Conservation (phyloP, 2,329 filamentous ascomycete genomes). For the Ceratocystis diversiconidia region DNA sequence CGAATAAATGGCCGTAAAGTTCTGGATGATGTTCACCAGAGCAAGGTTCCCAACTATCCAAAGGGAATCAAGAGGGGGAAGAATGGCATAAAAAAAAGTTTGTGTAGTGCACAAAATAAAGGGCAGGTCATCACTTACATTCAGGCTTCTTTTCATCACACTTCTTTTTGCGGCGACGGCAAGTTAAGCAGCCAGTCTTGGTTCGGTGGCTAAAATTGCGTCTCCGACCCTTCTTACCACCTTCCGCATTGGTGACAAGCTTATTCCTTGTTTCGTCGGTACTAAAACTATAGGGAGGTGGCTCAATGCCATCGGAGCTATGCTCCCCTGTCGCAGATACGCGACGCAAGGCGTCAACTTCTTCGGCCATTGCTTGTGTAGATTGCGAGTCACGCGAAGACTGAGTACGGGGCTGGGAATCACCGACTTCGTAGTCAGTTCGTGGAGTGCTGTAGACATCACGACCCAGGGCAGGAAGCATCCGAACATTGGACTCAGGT, state of each 20-base stretch:
- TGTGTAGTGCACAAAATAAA: not conserved
- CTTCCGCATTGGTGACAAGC: constrained; percentile 32
- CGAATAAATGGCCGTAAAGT: not conserved
- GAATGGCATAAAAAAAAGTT: not conserved
- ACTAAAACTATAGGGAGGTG: constrained; percentile 29
- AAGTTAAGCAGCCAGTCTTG: constrained; percentile 91
- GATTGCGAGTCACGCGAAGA: constrained; percentile 35
- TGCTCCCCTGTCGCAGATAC: constrained; percentile 38
- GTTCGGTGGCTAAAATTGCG: constrained; percentile 86
- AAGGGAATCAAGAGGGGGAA: not conserved
- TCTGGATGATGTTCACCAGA: not conserved
- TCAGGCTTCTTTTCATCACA: constrained; percentile 88
- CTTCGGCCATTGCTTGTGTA: constrained; percentile 36
- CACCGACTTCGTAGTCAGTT: constrained; percentile 31
- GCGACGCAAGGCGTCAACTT: constrained; percentile 34
- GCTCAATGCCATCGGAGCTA: constrained; percentile 19
- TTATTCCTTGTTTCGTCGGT: constrained; percentile 34
- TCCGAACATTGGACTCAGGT: constrained; percentile 7
- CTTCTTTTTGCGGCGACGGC: constrained; percentile 87
- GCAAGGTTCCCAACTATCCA: not conserved
- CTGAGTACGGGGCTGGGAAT: constrained; percentile 37
- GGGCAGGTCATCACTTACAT: constrained; percentile 40
- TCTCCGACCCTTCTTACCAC: constrained; percentile 55
- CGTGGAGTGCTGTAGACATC: constrained; percentile 31
- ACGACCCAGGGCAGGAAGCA: constrained; percentile 19